Conservation (phyloP, 768 basidiomycete genomes). For the Tulasnella calospora region DNA sequence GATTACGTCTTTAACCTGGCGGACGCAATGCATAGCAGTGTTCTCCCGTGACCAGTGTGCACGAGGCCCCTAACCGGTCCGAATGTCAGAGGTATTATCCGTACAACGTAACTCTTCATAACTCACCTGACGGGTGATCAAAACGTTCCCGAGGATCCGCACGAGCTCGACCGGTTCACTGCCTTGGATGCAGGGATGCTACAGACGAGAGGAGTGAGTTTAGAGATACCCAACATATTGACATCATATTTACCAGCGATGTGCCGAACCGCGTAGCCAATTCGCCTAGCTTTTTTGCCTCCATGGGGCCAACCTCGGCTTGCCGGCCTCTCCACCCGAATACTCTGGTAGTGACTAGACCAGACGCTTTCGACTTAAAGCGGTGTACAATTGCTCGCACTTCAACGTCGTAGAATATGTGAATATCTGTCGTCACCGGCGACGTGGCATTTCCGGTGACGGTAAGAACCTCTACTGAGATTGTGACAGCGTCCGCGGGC, state of each 20-base stretch:
- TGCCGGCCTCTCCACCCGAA: slow-evolving; percentile 73
- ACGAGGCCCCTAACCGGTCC: slow-evolving; percentile 52
- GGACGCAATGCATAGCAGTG: slow-evolving; percentile 73
- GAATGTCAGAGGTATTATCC: neutral
- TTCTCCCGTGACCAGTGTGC: slow-evolving; percentile 74
- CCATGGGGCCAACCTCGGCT: slow-evolving; percentile 51
- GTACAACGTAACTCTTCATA: neutral
- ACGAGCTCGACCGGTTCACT: slow-evolving; percentile 63
- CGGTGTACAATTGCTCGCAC: slow-evolving; percentile 64
- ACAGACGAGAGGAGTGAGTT: neutral
- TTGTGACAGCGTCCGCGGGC: slow-evolving; percentile 42
- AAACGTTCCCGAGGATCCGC: slow-evolving; percentile 56
- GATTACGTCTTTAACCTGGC: slow-evolving; percentile 47
- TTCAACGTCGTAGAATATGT: slow-evolving; percentile 71
- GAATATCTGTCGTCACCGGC: slow-evolving; percentile 43
- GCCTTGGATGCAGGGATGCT: slow-evolving; percentile 45
- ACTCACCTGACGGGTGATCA: slow-evolving; percentile 69
- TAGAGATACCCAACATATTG: neutral
- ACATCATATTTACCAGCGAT: slow-evolving; percentile 44
- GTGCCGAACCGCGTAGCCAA: slow-evolving; percentile 71
- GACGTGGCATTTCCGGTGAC: slow-evolving; percentile 51
- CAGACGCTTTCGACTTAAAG: slow-evolving; percentile 57
- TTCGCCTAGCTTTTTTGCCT: slow-evolving; percentile 63
- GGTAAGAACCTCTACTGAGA: slow-evolving; percentile 70
- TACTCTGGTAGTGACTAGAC: slow-evolving; percentile 61